Evolutionary conservation across 2,329 filamentous ascomycete species (phyloP).

Genomic region (Curvularia eragrostidis): DNA sequence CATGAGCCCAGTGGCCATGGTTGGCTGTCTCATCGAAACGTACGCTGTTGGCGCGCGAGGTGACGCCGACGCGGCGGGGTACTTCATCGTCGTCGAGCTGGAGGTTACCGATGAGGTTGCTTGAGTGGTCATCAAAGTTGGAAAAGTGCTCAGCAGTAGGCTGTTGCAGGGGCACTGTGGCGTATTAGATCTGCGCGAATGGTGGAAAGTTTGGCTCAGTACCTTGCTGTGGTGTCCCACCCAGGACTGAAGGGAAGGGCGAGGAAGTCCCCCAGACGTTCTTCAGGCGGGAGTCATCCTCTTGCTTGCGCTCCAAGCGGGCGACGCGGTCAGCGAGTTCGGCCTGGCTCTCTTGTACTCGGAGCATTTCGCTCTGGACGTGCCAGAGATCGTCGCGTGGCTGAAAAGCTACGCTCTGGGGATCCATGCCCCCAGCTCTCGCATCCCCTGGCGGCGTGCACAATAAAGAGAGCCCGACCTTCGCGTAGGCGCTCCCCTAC

Average conservation of each 20-base stretch:
- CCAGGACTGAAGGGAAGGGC: slow-evolving; percentile 85
- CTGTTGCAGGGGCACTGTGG: slow-evolving; percentile 76
- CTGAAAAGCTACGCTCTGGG: slow-evolving; percentile 66
- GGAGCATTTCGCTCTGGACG: slow-evolving; percentile 67
- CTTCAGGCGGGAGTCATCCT: slow-evolving; percentile 71
- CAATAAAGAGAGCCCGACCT: slow-evolving; percentile 32
- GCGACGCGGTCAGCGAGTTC: slow-evolving; percentile 68
- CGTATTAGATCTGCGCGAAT: slow-evolving; percentile 22
- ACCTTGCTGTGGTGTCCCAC: slow-evolving; percentile 89
- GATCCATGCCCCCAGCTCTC: slow-evolving; percentile 61
- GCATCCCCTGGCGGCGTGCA: slow-evolving; percentile 41
- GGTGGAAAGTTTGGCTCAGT: slow-evolving; percentile 39
- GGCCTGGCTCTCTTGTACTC: slow-evolving; percentile 65
- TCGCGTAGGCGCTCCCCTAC: slow-evolving; percentile 21
- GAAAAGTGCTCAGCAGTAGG: slow-evolving; percentile 86
- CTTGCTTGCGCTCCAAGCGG: slow-evolving; percentile 66
- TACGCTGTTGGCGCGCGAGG: slow-evolving; percentile 94
- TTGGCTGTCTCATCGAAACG: slow-evolving; percentile 96
- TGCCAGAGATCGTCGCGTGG: slow-evolving; percentile 71
- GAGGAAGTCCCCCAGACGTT: slow-evolving; percentile 87
- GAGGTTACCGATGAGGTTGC: slow-evolving; percentile 78
- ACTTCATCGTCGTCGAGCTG: slow-evolving; percentile 88
- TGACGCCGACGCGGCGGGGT: slow-evolving; percentile 80
- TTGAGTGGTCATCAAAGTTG: slow-evolving; percentile 84
- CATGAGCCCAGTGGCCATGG: slow-evolving; percentile 87